Percentiles rank a stretch among this genome's conserved stretches.
phyloP scores from a whole-genome alignment of 352 stramenopile species.

The Phytophthora parvispora region DNA sequence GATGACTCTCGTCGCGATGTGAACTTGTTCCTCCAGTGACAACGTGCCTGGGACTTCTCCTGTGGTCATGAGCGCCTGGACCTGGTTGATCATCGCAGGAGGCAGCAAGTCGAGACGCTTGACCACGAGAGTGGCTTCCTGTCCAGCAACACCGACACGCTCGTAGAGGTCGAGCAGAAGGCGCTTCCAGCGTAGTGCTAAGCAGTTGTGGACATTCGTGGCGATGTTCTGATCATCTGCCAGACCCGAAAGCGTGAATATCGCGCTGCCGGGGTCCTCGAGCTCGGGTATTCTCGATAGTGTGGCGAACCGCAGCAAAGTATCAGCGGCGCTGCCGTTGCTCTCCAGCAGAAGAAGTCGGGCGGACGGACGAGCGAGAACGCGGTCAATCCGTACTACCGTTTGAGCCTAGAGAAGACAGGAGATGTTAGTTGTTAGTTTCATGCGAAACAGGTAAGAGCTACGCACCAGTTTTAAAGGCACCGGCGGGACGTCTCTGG shows the following conservation, averaged over 20 bases:
- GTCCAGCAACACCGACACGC: slow-evolving; percentile 59
- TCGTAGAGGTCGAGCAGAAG: slow-evolving; percentile 62
- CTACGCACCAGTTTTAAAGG: slow-evolving; percentile 48
- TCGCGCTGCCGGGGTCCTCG: not conserved
- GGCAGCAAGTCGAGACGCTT: slow-evolving; percentile 60
- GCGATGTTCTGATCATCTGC: slow-evolving; percentile 15
- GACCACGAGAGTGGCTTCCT: slow-evolving; percentile 68
- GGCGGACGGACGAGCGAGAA: slow-evolving; percentile 44
- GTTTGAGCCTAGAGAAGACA: slow-evolving; percentile 33
- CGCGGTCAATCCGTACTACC: slow-evolving; percentile 53
- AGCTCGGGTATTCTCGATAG: slow-evolving; percentile 2
- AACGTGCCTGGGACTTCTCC: slow-evolving; percentile 73
- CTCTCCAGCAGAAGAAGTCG: slow-evolving; percentile 48
- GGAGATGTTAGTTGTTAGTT: not conserved
- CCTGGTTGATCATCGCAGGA: slow-evolving; percentile 39
- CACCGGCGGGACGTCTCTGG: slow-evolving; percentile 31
- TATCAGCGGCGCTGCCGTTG: slow-evolving; percentile 38
- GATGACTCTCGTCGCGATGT: slow-evolving; percentile 62
- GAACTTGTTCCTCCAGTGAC: slow-evolving; percentile 73
- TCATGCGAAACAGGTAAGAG: not conserved
- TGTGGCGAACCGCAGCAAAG: slow-evolving; percentile 46
- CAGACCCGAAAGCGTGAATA: slow-evolving; percentile 46
- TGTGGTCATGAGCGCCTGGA: slow-evolving; percentile 59
- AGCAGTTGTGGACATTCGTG: not conserved
- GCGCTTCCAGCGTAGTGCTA: slow-evolving; percentile 47